Evolutionary conservation across 768 basidiomycete genomes (phyloP), one percentile per base, ranked within the genome.

Genomic region (Cantharellus anzutake): DNA sequence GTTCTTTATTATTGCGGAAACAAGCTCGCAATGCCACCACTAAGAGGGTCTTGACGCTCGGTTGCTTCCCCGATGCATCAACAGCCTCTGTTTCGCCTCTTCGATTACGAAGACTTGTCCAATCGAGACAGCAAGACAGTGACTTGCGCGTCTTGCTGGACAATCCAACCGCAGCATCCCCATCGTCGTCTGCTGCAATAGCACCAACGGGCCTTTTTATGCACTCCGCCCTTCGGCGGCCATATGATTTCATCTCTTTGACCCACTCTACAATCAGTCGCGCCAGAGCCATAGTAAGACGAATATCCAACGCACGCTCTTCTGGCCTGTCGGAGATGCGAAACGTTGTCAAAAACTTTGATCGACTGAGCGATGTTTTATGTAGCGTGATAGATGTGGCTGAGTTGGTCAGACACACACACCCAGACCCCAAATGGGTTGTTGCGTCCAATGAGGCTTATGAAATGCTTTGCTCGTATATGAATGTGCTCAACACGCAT

Each of bases 311-410:
- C 11, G 84, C 87, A 4, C 75, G 80, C 66, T 76, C 84, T 66
- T 84, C 85, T 38, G 41, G 52, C 3, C 76, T 80, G 42, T 71
- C 75, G 57, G 92, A 94, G 69, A 74, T 94, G 55, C 73, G 82
- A 62, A 79, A 83, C 70, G 90, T 90, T 5, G 88, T 97, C 62
- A 97, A 97, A 76, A 96, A 94, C 69, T 73, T 99, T 62, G 96
- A 99, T 74, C 76, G 94, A 62, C 80, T 99, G 65, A 97, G 93
- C 68, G 93, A 99, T 73, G 76, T 94, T 71, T 74, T 99, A 2
- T 99, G 96, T 66, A 84, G 88, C 5, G 91, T 99, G 62, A 97
- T 97, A 63, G 96, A 99, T 72, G 80, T 97, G 61, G 87, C 91
- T 57, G 96, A 99, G 70, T 78, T 96, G 56, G 77, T 99, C 38